Evolutionary conservation across 1,139 yeast species (phyloP).

Genomic region (Saccharomyces hybrid): DNA sequence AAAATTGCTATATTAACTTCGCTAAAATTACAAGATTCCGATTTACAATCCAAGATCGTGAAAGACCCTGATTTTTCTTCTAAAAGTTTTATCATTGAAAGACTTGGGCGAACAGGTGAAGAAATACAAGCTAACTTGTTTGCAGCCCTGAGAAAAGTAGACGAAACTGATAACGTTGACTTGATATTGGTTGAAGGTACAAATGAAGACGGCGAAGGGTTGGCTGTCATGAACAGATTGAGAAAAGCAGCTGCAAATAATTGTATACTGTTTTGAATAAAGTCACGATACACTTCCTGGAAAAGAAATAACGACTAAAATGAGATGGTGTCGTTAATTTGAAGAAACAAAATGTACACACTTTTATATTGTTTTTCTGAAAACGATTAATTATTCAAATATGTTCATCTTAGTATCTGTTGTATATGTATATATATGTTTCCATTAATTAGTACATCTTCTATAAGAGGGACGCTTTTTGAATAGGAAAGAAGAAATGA

Average conservation of each 20-base stretch:
- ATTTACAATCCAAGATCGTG: not conserved
- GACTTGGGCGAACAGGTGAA: constrained; percentile 50
- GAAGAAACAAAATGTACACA: not conserved
- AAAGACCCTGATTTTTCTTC: not conserved
- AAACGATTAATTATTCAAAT: not conserved
- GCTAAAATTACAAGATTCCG: constrained; percentile 7
- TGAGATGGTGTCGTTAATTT: not conserved
- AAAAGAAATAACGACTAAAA: not conserved
- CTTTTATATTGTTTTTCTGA: not conserved
- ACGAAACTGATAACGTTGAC: constrained; percentile 50
- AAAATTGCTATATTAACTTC: constrained; percentile 33
- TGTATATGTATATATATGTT: not conserved
- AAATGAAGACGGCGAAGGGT: constrained; percentile 64
- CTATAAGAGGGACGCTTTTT: not conserved
- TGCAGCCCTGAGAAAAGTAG: constrained; percentile 62
- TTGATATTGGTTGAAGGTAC: constrained; percentile 67
- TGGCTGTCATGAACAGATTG: constrained; percentile 89
- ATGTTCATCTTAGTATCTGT: not conserved
- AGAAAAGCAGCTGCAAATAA: constrained; percentile 72
- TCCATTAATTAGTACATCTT: not conserved
- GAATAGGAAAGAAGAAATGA: not conserved
- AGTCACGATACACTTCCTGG: not conserved
- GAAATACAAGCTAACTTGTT: constrained; percentile 73
- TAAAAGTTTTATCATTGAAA: constrained; percentile 33
- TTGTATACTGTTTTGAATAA: constrained; percentile 21